Base-by-base conservation (phyloP, 2,329 filamentous ascomycete genomes). In the Paraconiothyrium sp. region DNA sequence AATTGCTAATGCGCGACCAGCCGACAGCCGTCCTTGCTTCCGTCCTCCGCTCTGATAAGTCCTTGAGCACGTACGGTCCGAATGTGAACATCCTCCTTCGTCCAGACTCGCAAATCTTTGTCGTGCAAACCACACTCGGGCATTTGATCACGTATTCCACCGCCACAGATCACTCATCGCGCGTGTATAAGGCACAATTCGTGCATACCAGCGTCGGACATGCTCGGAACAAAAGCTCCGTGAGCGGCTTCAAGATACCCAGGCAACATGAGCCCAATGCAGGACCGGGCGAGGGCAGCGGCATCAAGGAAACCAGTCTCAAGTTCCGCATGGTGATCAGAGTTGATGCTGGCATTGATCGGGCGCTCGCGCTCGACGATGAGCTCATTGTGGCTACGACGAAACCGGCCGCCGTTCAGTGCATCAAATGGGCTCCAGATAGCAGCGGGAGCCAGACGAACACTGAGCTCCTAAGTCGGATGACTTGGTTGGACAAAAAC, bases 241-340 rank as follows among this genome's bases (percentile, higher is more conserved):
- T 75, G 10, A 64, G 67, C 43, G 78, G 77, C 24, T 78, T 75
- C 66, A 76, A 75, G 62, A 75, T 80, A 48, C 76, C 76, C 57
- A 71, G 74, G 6, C 72, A 74, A 34, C 75, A 75, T 50, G 77
- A 80, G 46, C 69, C 71, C n/a, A 79, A 80, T 58, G 75, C 73
- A 78, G 92, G 92, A 0, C 88, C 91, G 1, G 94, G 94, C 37
- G 95, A 97, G 77, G 92, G 92, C 10, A 86, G 86, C 52, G 92
- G 92, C 3, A 89, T 97, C 54, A 88, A 89, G 57, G 95, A 99
- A 79, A 88, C 97, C 59, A 97, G 91, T 71, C 86, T 99, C 52
- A 91, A 93, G 11, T 99, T 99, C 79, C 88, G 94, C 60, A 97
- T 97, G 92, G 94, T 97, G 14, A 98, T 99, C 74, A 96, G 97